A percentile compares a stretch with the other conserved stretches of the same genome.
phyloP scores from a whole-genome alignment of 441 rosid genomes.

The Pelargonium australe region DNA sequence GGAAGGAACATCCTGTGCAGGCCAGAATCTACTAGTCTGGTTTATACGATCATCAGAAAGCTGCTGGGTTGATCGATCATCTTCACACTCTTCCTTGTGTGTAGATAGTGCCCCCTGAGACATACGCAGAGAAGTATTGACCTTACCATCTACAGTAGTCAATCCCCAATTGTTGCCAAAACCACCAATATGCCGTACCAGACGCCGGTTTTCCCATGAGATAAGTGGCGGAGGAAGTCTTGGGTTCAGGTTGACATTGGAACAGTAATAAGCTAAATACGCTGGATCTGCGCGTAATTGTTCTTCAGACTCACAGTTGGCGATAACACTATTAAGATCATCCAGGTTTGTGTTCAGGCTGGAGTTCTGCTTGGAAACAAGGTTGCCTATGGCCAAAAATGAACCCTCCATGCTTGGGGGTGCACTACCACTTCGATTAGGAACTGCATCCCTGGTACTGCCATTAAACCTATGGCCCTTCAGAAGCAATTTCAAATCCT shows the following conservation, averaged over 20 bases:
- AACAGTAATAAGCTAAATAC: constrained; percentile 24
- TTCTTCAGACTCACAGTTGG: constrained; percentile 30
- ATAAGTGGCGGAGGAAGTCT: constrained; percentile 38
- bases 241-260: constrained; percentile 33
- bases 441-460: constrained; percentile 28
- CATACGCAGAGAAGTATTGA: constrained; percentile 26
- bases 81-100: constrained; percentile 55
- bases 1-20: constrained; percentile 22
- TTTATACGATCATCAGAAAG: constrained; percentile 24
- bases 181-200: constrained; percentile 30
- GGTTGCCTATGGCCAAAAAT: constrained; percentile 37
- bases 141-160: constrained; percentile 26
- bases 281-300: constrained; percentile 27
- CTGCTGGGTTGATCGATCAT: constrained; percentile 34
- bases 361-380: constrained; percentile 32
- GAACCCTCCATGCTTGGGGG: constrained; percentile 66
- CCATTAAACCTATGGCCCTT: constrained; percentile 24
- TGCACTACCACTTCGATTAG: constrained; percentile 61
- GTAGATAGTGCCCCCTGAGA: constrained; percentile 43
- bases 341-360: constrained; percentile 22
- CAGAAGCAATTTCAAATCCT: constrained; percentile 26
- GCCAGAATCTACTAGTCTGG: constrained; percentile 22
- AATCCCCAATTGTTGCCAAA: constrained; percentile 33
- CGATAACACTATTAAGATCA: constrained; percentile 15
- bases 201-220: constrained; percentile 30